Percentiles rank a stretch among this genome's conserved stretches.
Evolutionary conservation across 352 stramenopile genomes (phyloP).

Genomic region (Globisporangium mamillatum): DNA sequence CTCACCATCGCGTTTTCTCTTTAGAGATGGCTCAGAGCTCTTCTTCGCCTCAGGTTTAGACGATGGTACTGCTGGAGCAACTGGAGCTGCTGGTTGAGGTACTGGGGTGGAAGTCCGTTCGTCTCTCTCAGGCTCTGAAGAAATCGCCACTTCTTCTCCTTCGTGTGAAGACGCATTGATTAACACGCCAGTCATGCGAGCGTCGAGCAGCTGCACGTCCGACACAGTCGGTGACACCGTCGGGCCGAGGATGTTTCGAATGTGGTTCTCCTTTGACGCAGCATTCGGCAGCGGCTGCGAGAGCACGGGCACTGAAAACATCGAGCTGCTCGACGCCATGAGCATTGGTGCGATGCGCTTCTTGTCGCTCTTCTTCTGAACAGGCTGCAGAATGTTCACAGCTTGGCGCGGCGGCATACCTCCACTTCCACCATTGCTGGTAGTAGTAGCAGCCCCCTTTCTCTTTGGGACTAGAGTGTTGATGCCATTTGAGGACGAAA

Average conservation of each 20-base stretch:
- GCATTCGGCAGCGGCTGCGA: conserved; percentile 26
- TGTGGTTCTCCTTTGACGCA: conserved; percentile 74
- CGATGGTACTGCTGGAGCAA: conserved; percentile 17
- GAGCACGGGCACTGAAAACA: conserved; percentile 1
- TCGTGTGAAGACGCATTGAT: conserved; percentile 20
- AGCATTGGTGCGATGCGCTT: conserved; percentile 62
- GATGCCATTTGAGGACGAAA: conserved; percentile 13
- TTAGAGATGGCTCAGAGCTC: conserved; percentile 38
- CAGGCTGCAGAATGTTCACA: conserved; percentile 35
- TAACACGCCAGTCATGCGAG: conserved; percentile 46
- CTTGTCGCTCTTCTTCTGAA: conserved; percentile 52
- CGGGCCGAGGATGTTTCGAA: conserved; percentile 71
- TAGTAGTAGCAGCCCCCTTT: conserved; percentile 26
- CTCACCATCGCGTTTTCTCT: conserved; percentile 68
- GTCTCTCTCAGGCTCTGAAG: background rate
- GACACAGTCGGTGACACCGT: conserved; percentile 49
- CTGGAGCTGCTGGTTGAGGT: conserved; percentile 13
- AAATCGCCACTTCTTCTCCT: conserved; percentile 1
- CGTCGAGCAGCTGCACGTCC: conserved; percentile 50
- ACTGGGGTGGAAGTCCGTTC: background rate
- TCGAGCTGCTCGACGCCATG: conserved; percentile 25
- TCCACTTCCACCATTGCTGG: conserved; percentile 1
- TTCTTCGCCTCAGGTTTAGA: conserved; percentile 33
- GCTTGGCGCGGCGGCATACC: conserved; percentile 21
- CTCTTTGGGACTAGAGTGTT: conserved; percentile 70